Conservation (phyloP, 257 asterid genomes). For the Solanum chilense region DNA sequence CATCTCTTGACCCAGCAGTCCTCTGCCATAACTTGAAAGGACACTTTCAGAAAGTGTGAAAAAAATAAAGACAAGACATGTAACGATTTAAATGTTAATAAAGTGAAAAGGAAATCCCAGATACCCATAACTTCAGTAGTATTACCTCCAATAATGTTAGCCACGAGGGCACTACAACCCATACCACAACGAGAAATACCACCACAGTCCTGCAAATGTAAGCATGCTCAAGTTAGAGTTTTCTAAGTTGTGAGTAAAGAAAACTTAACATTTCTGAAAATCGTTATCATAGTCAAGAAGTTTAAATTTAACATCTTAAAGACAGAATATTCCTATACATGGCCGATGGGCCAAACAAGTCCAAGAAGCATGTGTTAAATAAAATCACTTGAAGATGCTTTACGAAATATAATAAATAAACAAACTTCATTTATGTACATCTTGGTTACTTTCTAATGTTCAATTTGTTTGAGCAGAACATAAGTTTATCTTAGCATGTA, state of each 20-base stretch:
- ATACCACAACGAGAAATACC: constrained; percentile 80
- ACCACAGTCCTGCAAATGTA: constrained; percentile 65
- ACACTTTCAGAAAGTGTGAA: not conserved
- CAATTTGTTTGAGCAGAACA: not conserved
- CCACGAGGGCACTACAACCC: constrained; percentile 87
- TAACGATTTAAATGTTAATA: not conserved
- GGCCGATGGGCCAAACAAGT: not conserved
- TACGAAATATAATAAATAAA: not conserved
- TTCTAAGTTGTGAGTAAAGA: not conserved
- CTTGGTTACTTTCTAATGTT: not conserved
- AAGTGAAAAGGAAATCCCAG: not conserved
- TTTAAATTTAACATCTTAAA: not conserved
- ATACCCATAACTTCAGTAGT: not conserved
- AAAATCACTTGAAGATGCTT: not conserved
- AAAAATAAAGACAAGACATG: not conserved
- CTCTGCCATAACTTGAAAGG: not conserved
- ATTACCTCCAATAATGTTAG: constrained; percentile 58
- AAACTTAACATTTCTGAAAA: not conserved
- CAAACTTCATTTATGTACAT: not conserved
- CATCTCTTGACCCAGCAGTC: not conserved
- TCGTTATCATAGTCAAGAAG: not conserved
- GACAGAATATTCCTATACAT: not conserved
- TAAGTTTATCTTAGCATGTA: not conserved
- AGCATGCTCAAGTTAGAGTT: constrained; percentile 1
- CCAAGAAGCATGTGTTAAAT: not conserved